Base-by-base conservation (phyloP, 2,329 filamentous ascomycete species). In the Clonostachys byssicola region DNA sequence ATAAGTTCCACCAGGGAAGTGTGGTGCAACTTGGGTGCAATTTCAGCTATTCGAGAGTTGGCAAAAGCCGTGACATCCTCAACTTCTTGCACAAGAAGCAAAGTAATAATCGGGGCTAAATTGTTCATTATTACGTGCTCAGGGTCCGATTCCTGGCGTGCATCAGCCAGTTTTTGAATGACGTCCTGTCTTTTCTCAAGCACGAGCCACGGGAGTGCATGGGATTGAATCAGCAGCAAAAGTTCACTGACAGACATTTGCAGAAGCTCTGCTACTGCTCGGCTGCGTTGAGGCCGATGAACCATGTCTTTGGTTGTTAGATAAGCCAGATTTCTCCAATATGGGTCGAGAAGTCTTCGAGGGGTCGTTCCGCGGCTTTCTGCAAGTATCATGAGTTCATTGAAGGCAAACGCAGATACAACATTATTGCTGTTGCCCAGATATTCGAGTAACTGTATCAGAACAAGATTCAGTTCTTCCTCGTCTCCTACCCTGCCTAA, bases 141-240 rank as follows among this genome's bases (percentile, higher is more conserved):
- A 1, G 80, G 69, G 51, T 94, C 83, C 7, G 74, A 68, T 42
- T 89, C 84, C 41, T 88, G 82, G 47, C 88, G 83, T 45, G 88
- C 89, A 54, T 87, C 81, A 1, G 90, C 88, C 54, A 99, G 89
- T 52, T 85, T 86, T 56, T 86, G 79, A 39, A 99, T 85, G 14
- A 95, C 78, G 49, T 95, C 89, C 48, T 77, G 78, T 56, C 86
- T 86, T 59, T 86, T 87, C 40, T 81, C 85, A 38, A 96, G 71
- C 4, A 99, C 88, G 16, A 99, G 76, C 68, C 89, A 91, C 2
- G 95, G 94, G 9, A 99, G 66, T 8, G 92, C 92, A 56, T 94
- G 81, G 13, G 81, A 77, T 62, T 96, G 91, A 9, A 92, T 88
- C 16, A 86, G 67, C 13, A 86, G 67, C 10, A 96, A 74, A 41